Percentiles rank a stretch among this genome's conserved stretches.
Conservation (phyloP, 768 basidiomycete genomes). For the Russula emetica region DNA sequence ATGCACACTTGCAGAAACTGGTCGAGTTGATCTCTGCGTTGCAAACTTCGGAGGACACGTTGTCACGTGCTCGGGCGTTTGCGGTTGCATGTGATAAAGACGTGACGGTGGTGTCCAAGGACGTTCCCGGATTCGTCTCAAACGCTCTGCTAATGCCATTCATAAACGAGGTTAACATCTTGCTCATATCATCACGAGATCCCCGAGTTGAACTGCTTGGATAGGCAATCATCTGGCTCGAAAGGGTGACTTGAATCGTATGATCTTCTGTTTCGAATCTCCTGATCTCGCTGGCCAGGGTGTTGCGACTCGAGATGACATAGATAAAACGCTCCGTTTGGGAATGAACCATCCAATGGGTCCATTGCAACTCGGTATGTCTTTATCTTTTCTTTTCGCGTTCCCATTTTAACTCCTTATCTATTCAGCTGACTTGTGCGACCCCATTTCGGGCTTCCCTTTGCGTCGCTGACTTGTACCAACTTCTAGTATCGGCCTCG, state of each 20-base stretch:
- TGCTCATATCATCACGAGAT: not conserved
- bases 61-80: constrained; percentile 73
- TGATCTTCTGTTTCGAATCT: not conserved
- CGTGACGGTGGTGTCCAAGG: constrained; percentile 81
- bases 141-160: constrained; percentile 96
- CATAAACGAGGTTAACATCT: constrained; percentile 72
- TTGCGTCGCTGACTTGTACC: constrained; percentile 1
- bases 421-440: constrained; percentile 37
- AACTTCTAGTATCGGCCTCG: constrained; percentile 79
- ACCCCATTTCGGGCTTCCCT: not conserved
- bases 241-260: constrained; percentile 52
- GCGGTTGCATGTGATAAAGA: constrained; percentile 91
- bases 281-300: constrained; percentile 38
- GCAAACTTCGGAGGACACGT: constrained; percentile 76
- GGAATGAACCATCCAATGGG: constrained; percentile 98
- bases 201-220: not conserved
- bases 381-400: not conserved
- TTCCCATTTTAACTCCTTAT: not conserved
- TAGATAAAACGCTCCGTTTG: constrained; percentile 88
- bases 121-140: constrained; percentile 94
- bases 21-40: constrained; percentile 94
- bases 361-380: constrained; percentile 74
- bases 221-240: constrained; percentile 87
- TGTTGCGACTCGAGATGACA: constrained; percentile 88
- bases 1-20: constrained; percentile 51